Evolutionary conservation across 768 basidiomycete species (phyloP), one percentile per base, ranked within the genome.

Genomic region (Kwoniella sp.): DNA sequence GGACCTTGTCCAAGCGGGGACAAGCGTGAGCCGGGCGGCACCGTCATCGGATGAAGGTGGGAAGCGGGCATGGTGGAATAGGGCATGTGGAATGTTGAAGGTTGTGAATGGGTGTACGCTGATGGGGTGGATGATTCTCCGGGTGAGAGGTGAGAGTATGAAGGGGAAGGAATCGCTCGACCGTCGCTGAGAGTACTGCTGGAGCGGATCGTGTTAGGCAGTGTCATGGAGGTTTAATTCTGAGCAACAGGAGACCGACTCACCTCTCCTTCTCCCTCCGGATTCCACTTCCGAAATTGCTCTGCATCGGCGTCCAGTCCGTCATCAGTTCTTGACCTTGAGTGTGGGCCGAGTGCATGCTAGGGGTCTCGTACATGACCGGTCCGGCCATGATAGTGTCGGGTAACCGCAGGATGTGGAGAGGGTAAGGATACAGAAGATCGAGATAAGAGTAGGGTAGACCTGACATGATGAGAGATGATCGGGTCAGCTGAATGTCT

Each of bases 241-340:
- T n/a, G 44, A 25, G 7, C 32, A 47, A 14, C 6, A 32, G 32
- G 20, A 27, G 14, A 28, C 28, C 8, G 19, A 52, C 53, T 49
- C 25, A 56, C 53, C 34, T 49, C 7, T 57, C 50, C 44, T 57
- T 52, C 25, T 57, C 50, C 33, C 28, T 46, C 33, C 50, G 40
- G 26, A 40, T 8, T 14, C 45, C 27, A 14, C 33, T 36, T 14
- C 56, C 50, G 26, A 57, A 51, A 29, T 20, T 51, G 23, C 56
- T 40, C 39, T 51, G 25, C 5, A 50, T 26, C 17, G 61, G 49
- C 10, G 53, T 53, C 61, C 61, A 63, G 38, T 63, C 61, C 15
- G 61, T 59, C 50, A 63, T 43, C 33, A 63, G 39, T 31, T 63
- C 57, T 34, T 63, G 61, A 26, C 56, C 45, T 38, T 57, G 56